These are phyloP conservation scores for Colletotrichum limetticola DNA, from an alignment of 2,329 filamentous ascomycete genomes.

Conservation along the genomic window DNA sequence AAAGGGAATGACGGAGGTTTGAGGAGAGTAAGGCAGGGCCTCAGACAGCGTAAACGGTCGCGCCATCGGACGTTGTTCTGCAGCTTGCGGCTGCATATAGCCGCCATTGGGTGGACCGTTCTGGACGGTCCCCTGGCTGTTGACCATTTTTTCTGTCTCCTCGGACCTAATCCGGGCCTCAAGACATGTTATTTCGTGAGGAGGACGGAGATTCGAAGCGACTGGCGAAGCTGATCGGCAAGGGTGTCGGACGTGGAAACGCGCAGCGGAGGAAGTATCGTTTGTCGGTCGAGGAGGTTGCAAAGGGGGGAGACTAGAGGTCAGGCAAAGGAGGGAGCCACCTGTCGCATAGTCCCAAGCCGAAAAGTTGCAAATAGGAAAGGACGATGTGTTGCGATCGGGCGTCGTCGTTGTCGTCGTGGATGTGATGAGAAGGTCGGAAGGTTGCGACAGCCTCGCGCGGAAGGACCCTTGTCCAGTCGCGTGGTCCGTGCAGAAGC, in stretches of 20 bases:
- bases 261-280: background rate
- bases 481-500: slow-evolving; percentile 30
- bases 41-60: slow-evolving; percentile 75
- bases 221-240: background rate
- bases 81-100: slow-evolving; percentile 30
- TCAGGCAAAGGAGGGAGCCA: background rate
- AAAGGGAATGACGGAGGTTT: slow-evolving; percentile 83
- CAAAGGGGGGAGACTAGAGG: background rate
- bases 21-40: slow-evolving; percentile 83
- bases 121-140: slow-evolving; percentile 28
- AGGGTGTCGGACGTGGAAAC: slow-evolving; percentile 15
- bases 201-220: background rate
- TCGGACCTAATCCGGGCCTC: slow-evolving; percentile 17
- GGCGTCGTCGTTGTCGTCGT: slow-evolving; percentile 33
- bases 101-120: slow-evolving; percentile 32
- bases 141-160: slow-evolving; percentile 26
- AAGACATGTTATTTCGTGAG: slow-evolving; percentile 28
- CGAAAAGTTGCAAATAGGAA: background rate
- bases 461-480: slow-evolving; percentile 32
- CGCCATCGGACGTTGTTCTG: slow-evolving; percentile 30
- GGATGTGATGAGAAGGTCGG: slow-evolving; percentile 17
- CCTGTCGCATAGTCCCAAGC: slow-evolving; percentile 1
- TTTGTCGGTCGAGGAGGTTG: background rate
- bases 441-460: slow-evolving; percentile 38
- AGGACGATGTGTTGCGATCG: slow-evolving; percentile 17